A percentile compares a stretch with the other conserved stretches of the same genome.
These are phyloP conservation scores for Ophiostoma montium DNA, from an alignment of 2,329 filamentous ascomycete species.

Conservation along the genomic window DNA sequence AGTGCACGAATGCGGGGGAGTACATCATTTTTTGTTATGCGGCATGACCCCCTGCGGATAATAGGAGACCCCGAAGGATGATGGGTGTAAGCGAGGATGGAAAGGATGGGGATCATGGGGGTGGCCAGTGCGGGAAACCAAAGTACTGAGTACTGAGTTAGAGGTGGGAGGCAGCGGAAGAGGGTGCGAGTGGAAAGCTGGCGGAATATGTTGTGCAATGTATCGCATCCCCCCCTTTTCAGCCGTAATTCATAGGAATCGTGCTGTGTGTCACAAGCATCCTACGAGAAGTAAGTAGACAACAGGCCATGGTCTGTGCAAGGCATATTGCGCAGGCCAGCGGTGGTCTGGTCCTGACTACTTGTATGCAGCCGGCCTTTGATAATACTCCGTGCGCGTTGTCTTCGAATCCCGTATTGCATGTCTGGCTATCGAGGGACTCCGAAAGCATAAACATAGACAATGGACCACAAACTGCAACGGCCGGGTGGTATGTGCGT, in stretches of 20 bases:
- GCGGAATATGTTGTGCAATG: not conserved
- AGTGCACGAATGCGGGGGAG: too few relatives aligned
- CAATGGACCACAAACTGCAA: not conserved
- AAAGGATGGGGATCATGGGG: too few relatives aligned
- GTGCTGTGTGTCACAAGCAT: not conserved
- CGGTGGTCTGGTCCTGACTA: not conserved
- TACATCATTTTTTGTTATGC: too few relatives aligned
- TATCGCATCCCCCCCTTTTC: not conserved
- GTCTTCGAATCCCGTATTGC: too few relatives aligned
- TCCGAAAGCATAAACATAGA: not conserved
- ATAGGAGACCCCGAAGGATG: too few relatives aligned
- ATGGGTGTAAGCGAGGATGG: too few relatives aligned
- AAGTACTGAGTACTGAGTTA: not conserved
- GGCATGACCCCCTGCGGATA: too few relatives aligned
- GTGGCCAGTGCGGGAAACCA: too few relatives aligned
- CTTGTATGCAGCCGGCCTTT: too few relatives aligned
- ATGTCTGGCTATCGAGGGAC: too few relatives aligned
- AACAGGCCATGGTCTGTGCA: not conserved
- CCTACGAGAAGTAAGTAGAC: not conserved
- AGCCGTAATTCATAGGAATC: not conserved
- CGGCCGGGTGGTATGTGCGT: constrained; percentile 1
- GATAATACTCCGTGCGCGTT: not conserved
- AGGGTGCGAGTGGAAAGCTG: not conserved
- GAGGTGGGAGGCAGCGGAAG: not conserved
- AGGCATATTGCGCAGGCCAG: not conserved